Percentiles rank a stretch among this genome's conserved stretches.
Conservation (phyloP, 768 basidiomycete genomes). For the Auricularia sp. region DNA sequence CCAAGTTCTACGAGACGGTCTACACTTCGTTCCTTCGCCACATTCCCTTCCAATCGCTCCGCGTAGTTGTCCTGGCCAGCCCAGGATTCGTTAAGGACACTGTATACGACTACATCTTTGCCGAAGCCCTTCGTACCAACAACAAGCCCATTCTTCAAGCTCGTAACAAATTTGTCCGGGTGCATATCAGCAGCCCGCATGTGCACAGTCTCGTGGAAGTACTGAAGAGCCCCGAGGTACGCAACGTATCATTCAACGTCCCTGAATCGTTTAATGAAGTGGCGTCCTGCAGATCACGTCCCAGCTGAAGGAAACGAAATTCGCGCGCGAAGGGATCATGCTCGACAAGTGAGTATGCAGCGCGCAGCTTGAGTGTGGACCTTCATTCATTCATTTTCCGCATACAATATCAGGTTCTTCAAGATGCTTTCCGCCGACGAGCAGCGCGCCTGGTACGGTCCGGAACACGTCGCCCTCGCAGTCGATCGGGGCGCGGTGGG, state of each 20-base stretch:
- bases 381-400: neutral
- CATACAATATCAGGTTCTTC: constrained; percentile 59
- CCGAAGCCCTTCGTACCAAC: constrained; percentile 66
- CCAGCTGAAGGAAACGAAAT: constrained; percentile 89
- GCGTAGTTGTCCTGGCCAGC: constrained; percentile 90
- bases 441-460: constrained; percentile 97
- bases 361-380: neutral
- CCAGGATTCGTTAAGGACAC: constrained; percentile 93
- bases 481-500: constrained; percentile 90
- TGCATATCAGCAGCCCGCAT: constrained; percentile 88
- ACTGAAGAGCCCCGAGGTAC: constrained; percentile 85
- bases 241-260: constrained; percentile 8
- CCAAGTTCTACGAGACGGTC: constrained; percentile 71
- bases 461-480: constrained; percentile 85
- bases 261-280: neutral
- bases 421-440: constrained; percentile 95
- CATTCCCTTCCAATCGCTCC: constrained; percentile 74
- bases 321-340: constrained; percentile 84
- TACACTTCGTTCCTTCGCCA: constrained; percentile 84
- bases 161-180: constrained; percentile 76
- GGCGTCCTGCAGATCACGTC: constrained; percentile 41
- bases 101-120: constrained; percentile 72
- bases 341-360: constrained; percentile 59
- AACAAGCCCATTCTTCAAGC: constrained; percentile 77
- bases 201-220: constrained; percentile 94